A percentile compares a stretch with the other conserved stretches of the same genome.
phyloP scores from a whole-genome alignment of 306 rosid species.

The Cucumis hystrix region DNA sequence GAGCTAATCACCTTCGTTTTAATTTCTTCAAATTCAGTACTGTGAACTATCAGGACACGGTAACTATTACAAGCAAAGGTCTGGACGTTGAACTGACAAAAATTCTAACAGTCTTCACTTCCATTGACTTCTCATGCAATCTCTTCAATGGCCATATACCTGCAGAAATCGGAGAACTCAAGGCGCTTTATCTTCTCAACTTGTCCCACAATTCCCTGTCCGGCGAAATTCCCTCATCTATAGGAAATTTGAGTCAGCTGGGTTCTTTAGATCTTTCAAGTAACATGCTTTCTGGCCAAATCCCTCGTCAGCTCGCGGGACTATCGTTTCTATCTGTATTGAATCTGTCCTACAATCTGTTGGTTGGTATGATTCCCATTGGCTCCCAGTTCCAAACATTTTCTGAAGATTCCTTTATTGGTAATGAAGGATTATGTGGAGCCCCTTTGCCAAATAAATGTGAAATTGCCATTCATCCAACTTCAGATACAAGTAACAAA shows the following conservation, averaged over 20 bases:
- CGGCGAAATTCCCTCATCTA: slow-evolving; percentile 9
- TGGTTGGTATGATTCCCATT: background rate
- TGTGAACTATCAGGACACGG: slow-evolving; percentile 12
- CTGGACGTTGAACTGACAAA: slow-evolving; percentile 8
- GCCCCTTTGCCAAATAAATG: background rate
- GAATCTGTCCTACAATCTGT: slow-evolving; percentile 14
- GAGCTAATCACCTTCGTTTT: slow-evolving; percentile 10
- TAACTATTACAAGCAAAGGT: slow-evolving; percentile 19
- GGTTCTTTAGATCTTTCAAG: slow-evolving; percentile 33
- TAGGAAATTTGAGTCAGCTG: slow-evolving; percentile 7
- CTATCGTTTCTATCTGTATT: slow-evolving; percentile 17
- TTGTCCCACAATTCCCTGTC: slow-evolving; percentile 18
- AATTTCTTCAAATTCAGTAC: background rate
- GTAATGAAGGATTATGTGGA: slow-evolving; percentile 24
- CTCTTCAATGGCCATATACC: slow-evolving; percentile 14
- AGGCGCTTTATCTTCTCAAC: slow-evolving; percentile 18
- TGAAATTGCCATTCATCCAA: fast-evolving
- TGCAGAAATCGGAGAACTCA: slow-evolving; percentile 1
- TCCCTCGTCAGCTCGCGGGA: background rate
- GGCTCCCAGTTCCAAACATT: slow-evolving; percentile 15
- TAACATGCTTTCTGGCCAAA: slow-evolving; percentile 8
- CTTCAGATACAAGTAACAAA: background rate
- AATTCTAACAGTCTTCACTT: slow-evolving; percentile 19
- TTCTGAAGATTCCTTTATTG: background rate
- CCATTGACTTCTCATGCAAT: slow-evolving; percentile 22